Evolutionary conservation across 2,329 filamentous ascomycete genomes (phyloP), one percentile per base, ranked within the genome.

Genomic region (Alternaria brassicicola): DNA sequence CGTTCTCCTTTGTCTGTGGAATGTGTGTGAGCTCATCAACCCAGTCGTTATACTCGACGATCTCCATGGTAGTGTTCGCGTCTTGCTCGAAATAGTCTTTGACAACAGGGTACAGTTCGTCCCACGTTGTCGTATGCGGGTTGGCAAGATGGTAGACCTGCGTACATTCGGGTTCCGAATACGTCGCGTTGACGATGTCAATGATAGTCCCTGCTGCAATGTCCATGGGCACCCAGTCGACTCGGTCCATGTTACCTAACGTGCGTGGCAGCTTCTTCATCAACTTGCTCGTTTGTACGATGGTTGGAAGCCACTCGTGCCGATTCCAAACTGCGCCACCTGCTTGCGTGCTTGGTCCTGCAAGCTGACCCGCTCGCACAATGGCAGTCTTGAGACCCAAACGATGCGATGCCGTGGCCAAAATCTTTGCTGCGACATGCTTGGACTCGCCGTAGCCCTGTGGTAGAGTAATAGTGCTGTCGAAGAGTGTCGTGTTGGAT

Each of bases 371-470:
- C 8, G 68, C 67, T 9, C 74, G 67, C 6, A 69, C 53, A 8
- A 76, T 63, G 6, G 59, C 65, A 4, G 60, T 62, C 8, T 61
- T 60, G n/a, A 75, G 55, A 3, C 65, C 67, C 3, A 71, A 45
- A 7, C 64, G 54, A 26, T 67, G 54, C 2, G 76, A 69, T 6
- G 76, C 75, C 2, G 51, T 62, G n/a, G 66, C 65, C 0, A 76
- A 61, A 25, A 79, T 74, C 15, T 69, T 61, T 10, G 70, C 68
- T 0, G 76, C 63, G 6, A 79, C 71, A 43, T 76, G 69, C 55
- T 80, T 80, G 9, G 68, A 73, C 47, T 78, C 70, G 17, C 73
- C 77, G 48, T 80, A 80, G 13, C 78, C 78, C 45, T 75, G 73
- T 6, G 70, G 63, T 1, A 75, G 59, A 8, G 62, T 46, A 25